Conservation (phyloP, 176 grass and related monocot species). For the Triticum aestivum region DNA sequence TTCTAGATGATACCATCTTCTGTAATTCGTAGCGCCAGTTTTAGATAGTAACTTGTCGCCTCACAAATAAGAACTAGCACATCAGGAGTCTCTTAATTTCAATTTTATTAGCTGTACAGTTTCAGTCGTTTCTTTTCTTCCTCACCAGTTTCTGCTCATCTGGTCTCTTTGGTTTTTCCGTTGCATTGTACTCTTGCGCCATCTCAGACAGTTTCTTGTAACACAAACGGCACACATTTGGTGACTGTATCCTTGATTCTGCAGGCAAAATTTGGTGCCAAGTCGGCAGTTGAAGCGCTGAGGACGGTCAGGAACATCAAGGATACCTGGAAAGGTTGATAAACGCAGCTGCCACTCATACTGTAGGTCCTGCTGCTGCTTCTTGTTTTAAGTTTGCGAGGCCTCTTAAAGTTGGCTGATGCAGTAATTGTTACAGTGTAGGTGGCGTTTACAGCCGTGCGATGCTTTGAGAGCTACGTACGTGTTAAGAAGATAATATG, state of each 20-base stretch:
- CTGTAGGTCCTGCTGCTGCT: slow-evolving; percentile 5
- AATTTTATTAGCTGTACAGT: neutral
- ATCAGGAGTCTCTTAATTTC: neutral
- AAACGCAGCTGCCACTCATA: neutral
- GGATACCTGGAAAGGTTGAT: slow-evolving; percentile 95
- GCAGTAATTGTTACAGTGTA: slow-evolving; percentile 30
- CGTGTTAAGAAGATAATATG: neutral
- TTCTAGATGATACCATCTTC: neutral
- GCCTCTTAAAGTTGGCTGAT: slow-evolving; percentile 13
- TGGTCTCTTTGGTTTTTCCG: too few species aligned
- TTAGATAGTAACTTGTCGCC: neutral
- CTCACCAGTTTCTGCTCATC: too few species aligned
- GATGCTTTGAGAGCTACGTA: slow-evolving; percentile 27
- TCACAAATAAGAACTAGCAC: neutral
- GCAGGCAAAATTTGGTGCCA: slow-evolving; percentile 66
- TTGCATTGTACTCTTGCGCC: too few species aligned
- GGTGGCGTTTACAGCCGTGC: slow-evolving; percentile 27
- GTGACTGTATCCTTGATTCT: neutral
- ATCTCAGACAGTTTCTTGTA: neutral
- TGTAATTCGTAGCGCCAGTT: neutral
- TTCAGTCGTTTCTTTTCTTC: too few species aligned
- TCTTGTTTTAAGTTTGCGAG: neutral
- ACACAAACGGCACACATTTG: neutral
- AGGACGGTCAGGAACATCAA: slow-evolving; percentile 72
- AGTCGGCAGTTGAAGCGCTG: slow-evolving; percentile 63